Conservation (phyloP, 2,329 filamentous ascomycete genomes). For the Lachnellula arida region DNA sequence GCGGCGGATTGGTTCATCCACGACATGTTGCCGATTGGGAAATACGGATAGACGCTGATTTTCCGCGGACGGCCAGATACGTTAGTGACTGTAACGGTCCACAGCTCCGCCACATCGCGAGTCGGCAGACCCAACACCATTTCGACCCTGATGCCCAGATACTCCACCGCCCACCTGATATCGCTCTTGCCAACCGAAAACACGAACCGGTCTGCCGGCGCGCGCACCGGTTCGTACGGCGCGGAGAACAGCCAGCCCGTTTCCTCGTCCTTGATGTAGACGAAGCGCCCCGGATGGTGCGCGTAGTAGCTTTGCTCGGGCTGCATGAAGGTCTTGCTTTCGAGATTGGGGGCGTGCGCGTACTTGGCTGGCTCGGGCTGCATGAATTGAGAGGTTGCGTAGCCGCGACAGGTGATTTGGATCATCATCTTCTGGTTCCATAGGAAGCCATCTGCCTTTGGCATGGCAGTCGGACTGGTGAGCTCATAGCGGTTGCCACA, state of each 20-base stretch:
- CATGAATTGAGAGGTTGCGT: constrained; percentile 55
- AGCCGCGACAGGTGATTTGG: constrained; percentile 54
- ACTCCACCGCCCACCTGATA: constrained; percentile 49
- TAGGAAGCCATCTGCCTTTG: constrained; percentile 51
- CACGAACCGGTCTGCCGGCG: constrained; percentile 42
- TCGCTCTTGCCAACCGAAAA: constrained; percentile 53
- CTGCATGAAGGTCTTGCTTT: constrained; percentile 57
- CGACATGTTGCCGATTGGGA: constrained; percentile 56
- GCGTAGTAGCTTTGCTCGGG: constrained; percentile 56
- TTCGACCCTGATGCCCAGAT: constrained; percentile 46
- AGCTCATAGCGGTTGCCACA: constrained; percentile 52
- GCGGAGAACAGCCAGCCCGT: constrained; percentile 47
- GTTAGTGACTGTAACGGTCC: constrained; percentile 50
- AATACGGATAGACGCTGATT: constrained; percentile 52
- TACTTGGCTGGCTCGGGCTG: constrained; percentile 57
- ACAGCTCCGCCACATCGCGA: constrained; percentile 51
- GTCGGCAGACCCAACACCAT: constrained; percentile 49
- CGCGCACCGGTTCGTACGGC: constrained; percentile 51
- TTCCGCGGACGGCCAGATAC: constrained; percentile 40
- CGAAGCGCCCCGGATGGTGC: constrained; percentile 54
- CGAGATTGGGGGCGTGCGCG: constrained; percentile 52
- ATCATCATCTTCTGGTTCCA: constrained; percentile 61
- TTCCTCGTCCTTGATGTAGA: constrained; percentile 54
- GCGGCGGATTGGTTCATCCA: constrained; percentile 58
- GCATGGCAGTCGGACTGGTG: constrained; percentile 49